Evolutionary conservation across 129 eudicot genomes (phyloP).

Genomic region (Solidago caesia): DNA sequence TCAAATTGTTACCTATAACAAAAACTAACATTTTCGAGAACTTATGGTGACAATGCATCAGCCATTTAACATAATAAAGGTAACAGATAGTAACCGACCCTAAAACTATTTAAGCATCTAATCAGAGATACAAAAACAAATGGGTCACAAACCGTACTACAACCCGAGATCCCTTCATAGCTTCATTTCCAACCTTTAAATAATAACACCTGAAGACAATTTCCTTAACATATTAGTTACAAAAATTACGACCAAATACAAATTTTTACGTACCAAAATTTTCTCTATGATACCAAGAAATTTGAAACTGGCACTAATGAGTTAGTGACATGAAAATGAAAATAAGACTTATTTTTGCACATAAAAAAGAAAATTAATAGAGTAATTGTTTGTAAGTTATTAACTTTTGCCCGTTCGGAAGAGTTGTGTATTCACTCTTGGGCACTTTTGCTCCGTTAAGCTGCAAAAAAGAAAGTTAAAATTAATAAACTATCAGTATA

Average conservation of each 20-base stretch:
- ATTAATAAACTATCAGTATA: not conserved
- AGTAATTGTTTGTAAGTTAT: slow-evolving; percentile 25
- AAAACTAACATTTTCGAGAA: too few species aligned
- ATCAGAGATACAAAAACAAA: slow-evolving; percentile 26
- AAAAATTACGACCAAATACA: not conserved
- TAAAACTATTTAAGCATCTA: not conserved
- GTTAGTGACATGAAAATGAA: too few species aligned
- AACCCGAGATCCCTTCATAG: slow-evolving; percentile 94
- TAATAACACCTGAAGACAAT: slow-evolving; percentile 66
- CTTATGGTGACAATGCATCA: too few species aligned
- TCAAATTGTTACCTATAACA: too few species aligned
- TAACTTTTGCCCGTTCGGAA: slow-evolving; percentile 91
- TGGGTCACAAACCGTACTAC: slow-evolving; percentile 89
- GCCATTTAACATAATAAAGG: too few species aligned
- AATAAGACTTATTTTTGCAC: too few species aligned
- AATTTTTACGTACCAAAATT: too few species aligned
- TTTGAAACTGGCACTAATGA: too few species aligned
- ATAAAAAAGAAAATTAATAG: not conserved
- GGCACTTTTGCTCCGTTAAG: slow-evolving; percentile 92
- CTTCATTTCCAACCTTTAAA: slow-evolving; percentile 84
- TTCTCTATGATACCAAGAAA: too few species aligned
- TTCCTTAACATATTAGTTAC: slow-evolving; percentile 15
- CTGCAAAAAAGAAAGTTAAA: slow-evolving; percentile 47
- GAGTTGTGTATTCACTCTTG: slow-evolving; percentile 78
- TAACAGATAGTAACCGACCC: not conserved